phyloP scores from a whole-genome alignment of 2,329 filamentous ascomycete species.

The Fragosphaeria purpurea region DNA sequence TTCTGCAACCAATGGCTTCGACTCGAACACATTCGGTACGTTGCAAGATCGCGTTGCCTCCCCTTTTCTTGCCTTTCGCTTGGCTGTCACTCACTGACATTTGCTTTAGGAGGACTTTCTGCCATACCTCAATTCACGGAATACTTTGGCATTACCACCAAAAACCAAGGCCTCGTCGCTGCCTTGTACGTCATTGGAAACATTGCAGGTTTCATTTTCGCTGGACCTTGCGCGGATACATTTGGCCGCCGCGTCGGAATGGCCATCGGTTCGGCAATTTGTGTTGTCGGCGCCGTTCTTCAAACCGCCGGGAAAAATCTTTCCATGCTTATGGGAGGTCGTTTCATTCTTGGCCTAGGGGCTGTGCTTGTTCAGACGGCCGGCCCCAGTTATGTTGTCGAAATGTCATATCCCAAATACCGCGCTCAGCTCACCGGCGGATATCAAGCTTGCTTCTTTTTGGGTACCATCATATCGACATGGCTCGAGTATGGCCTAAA shows the following conservation, averaged over 20 bases:
- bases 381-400: slow-evolving; percentile 4
- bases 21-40: slow-evolving; percentile 3
- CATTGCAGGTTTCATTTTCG: slow-evolving; percentile 2
- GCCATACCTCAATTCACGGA: slow-evolving; percentile 3
- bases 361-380: slow-evolving; percentile 3
- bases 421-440: slow-evolving; percentile 4
- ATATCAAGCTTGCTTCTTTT: slow-evolving; percentile 5
- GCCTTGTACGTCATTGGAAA: slow-evolving; percentile 4
- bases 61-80: no score
- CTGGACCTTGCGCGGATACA: slow-evolving; percentile 1
- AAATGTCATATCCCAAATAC: slow-evolving; percentile 5
- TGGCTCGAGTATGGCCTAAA: slow-evolving; percentile 4
- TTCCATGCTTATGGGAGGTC: slow-evolving; percentile 1
- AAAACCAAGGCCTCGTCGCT: slow-evolving; percentile 4
- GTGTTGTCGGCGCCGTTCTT: slow-evolving; percentile 1
- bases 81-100: neutral
- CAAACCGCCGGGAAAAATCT: slow-evolving; percentile 1
- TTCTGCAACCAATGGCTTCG: slow-evolving; percentile 5
- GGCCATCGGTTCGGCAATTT: slow-evolving; percentile 1
- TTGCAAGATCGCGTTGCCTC: neutral
- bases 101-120: slow-evolving; percentile 1
- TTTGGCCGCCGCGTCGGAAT: slow-evolving; percentile 4
- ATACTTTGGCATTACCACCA: slow-evolving; percentile 4
- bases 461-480: slow-evolving; percentile 4
- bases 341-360: slow-evolving; percentile 5